phyloP scores from a whole-genome alignment of 2,329 filamentous ascomycete genomes.

The Bipolaris cookei region DNA sequence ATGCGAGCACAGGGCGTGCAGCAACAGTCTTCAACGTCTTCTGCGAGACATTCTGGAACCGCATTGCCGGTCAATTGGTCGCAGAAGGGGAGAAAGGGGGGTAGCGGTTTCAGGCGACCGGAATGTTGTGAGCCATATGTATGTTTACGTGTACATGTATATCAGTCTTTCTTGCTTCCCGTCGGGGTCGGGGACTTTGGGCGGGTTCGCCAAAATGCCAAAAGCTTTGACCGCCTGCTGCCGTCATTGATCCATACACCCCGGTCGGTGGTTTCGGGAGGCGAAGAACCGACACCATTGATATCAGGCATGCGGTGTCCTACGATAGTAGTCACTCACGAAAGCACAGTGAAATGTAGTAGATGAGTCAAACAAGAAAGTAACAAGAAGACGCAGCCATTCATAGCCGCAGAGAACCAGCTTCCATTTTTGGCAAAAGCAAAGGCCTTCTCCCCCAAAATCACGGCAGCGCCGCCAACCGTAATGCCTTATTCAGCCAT shows the following conservation, averaged over 20 bases:
- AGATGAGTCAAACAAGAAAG: background rate
- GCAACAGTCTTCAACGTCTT: slow-evolving; percentile 41
- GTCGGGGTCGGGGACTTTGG: background rate
- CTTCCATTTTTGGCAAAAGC: slow-evolving; percentile 9
- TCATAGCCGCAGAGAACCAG: slow-evolving; percentile 10
- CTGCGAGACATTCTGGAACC: slow-evolving; percentile 44
- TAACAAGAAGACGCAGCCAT: slow-evolving; percentile 16
- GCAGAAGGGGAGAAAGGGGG: background rate
- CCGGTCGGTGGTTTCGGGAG: background rate
- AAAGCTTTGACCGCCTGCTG: slow-evolving; percentile 17
- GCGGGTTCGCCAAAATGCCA: slow-evolving; percentile 12
- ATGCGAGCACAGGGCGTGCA: slow-evolving; percentile 25
- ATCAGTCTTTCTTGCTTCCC: too few relatives aligned
- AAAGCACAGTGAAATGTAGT: background rate
- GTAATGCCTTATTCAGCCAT: slow-evolving; percentile 21
- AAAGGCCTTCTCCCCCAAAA: slow-evolving; percentile 4
- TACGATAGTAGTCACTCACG: background rate
- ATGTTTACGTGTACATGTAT: background rate
- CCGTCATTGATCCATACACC: slow-evolving; percentile 16
- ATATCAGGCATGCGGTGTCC: slow-evolving; percentile 4
- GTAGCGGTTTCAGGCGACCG: slow-evolving; percentile 7
- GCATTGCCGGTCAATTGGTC: slow-evolving; percentile 44
- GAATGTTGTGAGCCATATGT: slow-evolving; percentile 3
- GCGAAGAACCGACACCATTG: background rate
- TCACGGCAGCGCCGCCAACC: slow-evolving; percentile 12